Base-by-base conservation (phyloP, 2,329 filamentous ascomycete genomes). In the Alternaria metachromatica region DNA sequence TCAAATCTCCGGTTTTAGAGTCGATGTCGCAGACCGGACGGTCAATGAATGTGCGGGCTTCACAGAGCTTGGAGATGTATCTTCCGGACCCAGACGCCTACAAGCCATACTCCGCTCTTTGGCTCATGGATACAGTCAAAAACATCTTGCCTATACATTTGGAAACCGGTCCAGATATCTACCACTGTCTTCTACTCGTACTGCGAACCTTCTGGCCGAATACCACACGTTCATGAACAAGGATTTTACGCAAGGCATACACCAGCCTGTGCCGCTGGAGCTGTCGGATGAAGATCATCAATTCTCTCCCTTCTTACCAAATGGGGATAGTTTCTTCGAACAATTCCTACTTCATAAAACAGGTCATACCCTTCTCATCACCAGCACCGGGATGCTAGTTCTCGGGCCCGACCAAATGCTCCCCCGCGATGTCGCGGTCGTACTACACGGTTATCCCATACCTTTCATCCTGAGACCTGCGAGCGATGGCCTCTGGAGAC, bases 291-390 rank as follows among this genome's bases (percentile, higher is more conserved):
- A n/a, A n/a, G n/a, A n/a, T n/a, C n/a, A n/a, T n/a, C n/a, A n/a
- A n/a, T n/a, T n/a, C n/a, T n/a, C n/a, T n/a, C n/a, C n/a, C n/a
- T n/a, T n/a, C n/a, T n/a, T n/a, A n/a, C n/a, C n/a, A 11, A n/a
- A 3, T 11, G 26, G 26, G 26, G 20, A 20, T 9, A 33, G 26
- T 8, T 33, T 30, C n/a, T 20, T 18, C n/a, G 2, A 3, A 1
- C 10, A 3, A 21, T 37, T 20, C 10, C 3, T 1, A 0, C 2
- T 6, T 37, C 18, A 30, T 3, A 26, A 4, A 6, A 2, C 3
- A 9, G 28, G 26, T 0, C 55, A n/a, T 5, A 8, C 15, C 6
- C 12, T 26, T 1, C 49, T 41, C 15, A 3, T 23, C 5, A 57
- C 44, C 4, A 26, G 10, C 10, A 49, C 26, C 3, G 13, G 18